These are phyloP conservation scores for Theileria annulata DNA, from an alignment of 169 alveolate genomes.

Conservation along the genomic window DNA sequence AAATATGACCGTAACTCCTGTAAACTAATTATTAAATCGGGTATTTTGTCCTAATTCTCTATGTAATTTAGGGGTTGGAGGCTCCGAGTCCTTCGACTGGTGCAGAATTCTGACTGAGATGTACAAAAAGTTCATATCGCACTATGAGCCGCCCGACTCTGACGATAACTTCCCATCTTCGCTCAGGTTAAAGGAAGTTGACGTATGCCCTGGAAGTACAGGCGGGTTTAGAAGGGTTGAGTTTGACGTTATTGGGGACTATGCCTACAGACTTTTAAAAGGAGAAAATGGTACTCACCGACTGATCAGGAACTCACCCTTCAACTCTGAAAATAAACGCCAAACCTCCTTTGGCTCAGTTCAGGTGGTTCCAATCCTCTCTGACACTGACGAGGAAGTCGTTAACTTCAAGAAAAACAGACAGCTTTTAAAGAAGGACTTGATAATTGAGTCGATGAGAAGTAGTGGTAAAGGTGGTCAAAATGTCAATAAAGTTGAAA, in stretches of 20 bases:
- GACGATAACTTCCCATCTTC: slow-evolving; percentile 17
- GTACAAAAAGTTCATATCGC: slow-evolving; percentile 71
- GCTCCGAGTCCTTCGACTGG: slow-evolving; percentile 77
- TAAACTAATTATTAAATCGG: slow-evolving; percentile 57
- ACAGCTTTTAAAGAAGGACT: slow-evolving; percentile 79
- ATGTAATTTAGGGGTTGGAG: slow-evolving; percentile 69
- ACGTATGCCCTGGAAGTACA: slow-evolving; percentile 60
- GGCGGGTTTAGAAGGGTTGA: slow-evolving; percentile 72
- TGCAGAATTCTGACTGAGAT: slow-evolving; percentile 71
- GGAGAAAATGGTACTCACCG: slow-evolving; percentile 78
- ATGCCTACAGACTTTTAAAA: slow-evolving; percentile 71
- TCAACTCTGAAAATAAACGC: slow-evolving; percentile 66
- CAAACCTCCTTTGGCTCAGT: slow-evolving; percentile 76
- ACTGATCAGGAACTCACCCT: slow-evolving; percentile 72
- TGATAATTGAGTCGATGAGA: slow-evolving; percentile 87
- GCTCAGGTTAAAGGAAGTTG: slow-evolving; percentile 46
- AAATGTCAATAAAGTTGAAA: slow-evolving; percentile 92
- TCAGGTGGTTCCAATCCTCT: slow-evolving; percentile 73
- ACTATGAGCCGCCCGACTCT: slow-evolving; percentile 35
- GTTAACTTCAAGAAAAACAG: slow-evolving; percentile 43
- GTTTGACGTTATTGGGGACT: slow-evolving; percentile 72
- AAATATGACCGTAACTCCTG: slow-evolving; percentile 60
- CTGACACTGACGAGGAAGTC: slow-evolving; percentile 67
- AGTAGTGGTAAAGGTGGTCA: slow-evolving; percentile 95
- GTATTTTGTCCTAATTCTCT: slow-evolving; percentile 3